A percentile compares a stretch with the other conserved stretches of the same genome.
Conservation (phyloP, 1,139 yeast genomes). For the Arxiozyma slooffiae region DNA sequence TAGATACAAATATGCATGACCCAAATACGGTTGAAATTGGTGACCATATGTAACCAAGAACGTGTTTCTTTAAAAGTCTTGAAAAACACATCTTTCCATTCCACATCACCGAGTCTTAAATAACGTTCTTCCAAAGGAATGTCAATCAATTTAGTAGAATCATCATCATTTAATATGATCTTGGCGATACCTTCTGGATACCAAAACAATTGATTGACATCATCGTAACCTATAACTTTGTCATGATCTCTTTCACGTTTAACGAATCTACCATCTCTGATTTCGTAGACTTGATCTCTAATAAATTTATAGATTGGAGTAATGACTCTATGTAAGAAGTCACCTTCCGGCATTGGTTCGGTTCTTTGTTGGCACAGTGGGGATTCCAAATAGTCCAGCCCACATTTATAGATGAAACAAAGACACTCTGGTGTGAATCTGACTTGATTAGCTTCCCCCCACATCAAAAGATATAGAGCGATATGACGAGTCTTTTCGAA, state of each 20-base stretch:
- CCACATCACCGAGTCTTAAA: slow-evolving; percentile 81
- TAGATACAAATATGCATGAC: slow-evolving; percentile 77
- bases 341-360: slow-evolving; percentile 94
- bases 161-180: slow-evolving; percentile 86
- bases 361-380: slow-evolving; percentile 83
- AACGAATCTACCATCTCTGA: slow-evolving; percentile 87
- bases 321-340: slow-evolving; percentile 79
- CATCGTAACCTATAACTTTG: slow-evolving; percentile 92
- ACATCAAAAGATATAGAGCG: slow-evolving; percentile 77
- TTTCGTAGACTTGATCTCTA: slow-evolving; percentile 92
- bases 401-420: slow-evolving; percentile 89
- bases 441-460: slow-evolving; percentile 99
- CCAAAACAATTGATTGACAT: slow-evolving; percentile 97
- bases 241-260: slow-evolving; percentile 97
- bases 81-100: slow-evolving; percentile 87
- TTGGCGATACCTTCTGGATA: slow-evolving; percentile 97
- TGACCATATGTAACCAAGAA: slow-evolving; percentile 93
- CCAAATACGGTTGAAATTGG: slow-evolving; percentile 98
- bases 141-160: slow-evolving; percentile 85
- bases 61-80: slow-evolving; percentile 94
- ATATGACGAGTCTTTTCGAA: slow-evolving; percentile 82
- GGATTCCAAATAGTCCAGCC: slow-evolving; percentile 75
- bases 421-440: slow-evolving; percentile 89
- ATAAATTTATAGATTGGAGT: slow-evolving; percentile 87
- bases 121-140: slow-evolving; percentile 84